Evolutionary conservation across 495 filamentous ascomycete species (phyloP), one percentile per base, ranked within the genome.

Genomic region (Penicillium robsamsonii): DNA sequence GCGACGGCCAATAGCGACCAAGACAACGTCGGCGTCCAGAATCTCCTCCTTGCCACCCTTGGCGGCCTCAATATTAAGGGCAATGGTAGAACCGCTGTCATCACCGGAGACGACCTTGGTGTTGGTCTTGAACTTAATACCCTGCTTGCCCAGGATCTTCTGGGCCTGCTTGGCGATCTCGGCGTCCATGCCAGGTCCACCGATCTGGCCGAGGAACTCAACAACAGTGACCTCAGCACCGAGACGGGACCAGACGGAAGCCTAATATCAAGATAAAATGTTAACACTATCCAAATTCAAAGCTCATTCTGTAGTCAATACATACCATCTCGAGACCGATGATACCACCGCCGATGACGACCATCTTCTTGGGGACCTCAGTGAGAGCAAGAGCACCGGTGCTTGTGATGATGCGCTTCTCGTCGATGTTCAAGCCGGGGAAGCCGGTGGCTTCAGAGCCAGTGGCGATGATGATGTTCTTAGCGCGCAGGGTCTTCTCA

Each of bases 391-490:
- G 87, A 63, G 94, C 94, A 62, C 94, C 94, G 41, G 94, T 97
- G 79, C 90, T 96, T 60, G 92, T 96, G 69, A 98, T 81, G 65
- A 98, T 89, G 77, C 88, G 88, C 86, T 96, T 89, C 84, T 98
- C 94, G 66, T 98, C 95, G 65, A 98, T 91, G 61, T 88, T 87
- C 58, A 98, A 81, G 40, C 94, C 94, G 55, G 94, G 94, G 81
- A 98, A 98, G 25, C 93, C 95, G 53, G 95, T 96, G 41, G 89
- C 82, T 75, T 98, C 94, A 64, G 84, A 89, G 46, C 94, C 94
- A 52, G 94, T 98, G 45, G 94, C 92, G 70, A 98, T 96, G 64
- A 98, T 80, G 66, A 98, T 96, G 75, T 98, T 97, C 84, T 97
- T 97, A 63, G 85, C 94, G 63, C 80, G 76, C 29, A 97, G 74